Evolutionary conservation across 257 asterid genomes (phyloP).

Genomic region (Nicotiana tomentosiformis): DNA sequence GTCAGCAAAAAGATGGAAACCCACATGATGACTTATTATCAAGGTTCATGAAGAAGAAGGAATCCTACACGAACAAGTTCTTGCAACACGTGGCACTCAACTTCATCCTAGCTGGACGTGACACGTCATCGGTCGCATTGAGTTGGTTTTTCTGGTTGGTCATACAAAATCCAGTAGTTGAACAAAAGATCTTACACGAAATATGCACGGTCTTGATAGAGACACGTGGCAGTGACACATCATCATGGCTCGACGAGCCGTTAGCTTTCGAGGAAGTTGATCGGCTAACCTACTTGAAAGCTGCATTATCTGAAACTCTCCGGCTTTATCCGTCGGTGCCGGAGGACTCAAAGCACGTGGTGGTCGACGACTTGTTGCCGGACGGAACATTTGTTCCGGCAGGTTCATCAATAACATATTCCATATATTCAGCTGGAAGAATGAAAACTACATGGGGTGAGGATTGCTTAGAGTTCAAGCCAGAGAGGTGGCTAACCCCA

Average conservation of each 20-base stretch:
- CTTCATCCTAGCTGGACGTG: slow-evolving; percentile 93
- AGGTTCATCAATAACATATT: slow-evolving; percentile 76
- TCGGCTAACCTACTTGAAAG: slow-evolving; percentile 59
- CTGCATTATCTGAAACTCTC: slow-evolving; percentile 76
- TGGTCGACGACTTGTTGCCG: slow-evolving; percentile 71
- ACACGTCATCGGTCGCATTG: slow-evolving; percentile 87
- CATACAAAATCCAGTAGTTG: slow-evolving; percentile 59
- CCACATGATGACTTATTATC: slow-evolving; percentile 77
- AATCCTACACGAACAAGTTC: slow-evolving; percentile 61
- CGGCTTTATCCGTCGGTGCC: slow-evolving; percentile 89
- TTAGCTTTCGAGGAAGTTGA: slow-evolving; percentile 69
- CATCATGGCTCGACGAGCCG: slow-evolving; percentile 53
- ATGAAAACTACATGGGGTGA: slow-evolving; percentile 86
- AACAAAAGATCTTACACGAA: slow-evolving; percentile 49
- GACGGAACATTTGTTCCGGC: slow-evolving; percentile 90
- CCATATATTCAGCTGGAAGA: slow-evolving; percentile 84
- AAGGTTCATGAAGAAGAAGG: slow-evolving; percentile 84
- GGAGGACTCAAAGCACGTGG: slow-evolving; percentile 80
- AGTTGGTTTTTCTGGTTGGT: slow-evolving; percentile 94
- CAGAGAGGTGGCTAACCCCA: slow-evolving; percentile 70
- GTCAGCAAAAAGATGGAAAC: slow-evolving; percentile 44
- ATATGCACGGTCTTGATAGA: slow-evolving; percentile 51
- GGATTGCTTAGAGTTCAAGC: slow-evolving; percentile 68
- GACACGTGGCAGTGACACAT: slow-evolving; percentile 54
- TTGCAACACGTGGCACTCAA: slow-evolving; percentile 83